Base-by-base conservation (phyloP, 1,284 basidiomycete species). In the Naganishia cerealis region DNA sequence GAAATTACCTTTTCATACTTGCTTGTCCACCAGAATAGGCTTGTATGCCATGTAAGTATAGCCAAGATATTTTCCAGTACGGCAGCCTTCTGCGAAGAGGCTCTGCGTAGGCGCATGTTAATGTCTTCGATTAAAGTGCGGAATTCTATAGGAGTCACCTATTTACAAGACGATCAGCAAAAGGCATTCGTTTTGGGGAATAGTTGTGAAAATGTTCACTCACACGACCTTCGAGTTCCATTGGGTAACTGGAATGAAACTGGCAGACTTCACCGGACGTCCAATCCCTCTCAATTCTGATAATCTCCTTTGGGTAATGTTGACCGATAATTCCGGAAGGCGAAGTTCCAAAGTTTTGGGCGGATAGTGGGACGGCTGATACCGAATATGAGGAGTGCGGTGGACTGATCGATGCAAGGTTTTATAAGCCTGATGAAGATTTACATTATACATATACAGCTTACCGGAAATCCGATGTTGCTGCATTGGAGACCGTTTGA, bases 221-320 rank as follows among this genome's bases (percentile, higher is more conserved):
- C 38, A 82, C 79, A 55, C 82, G 66, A 4, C 79, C 80, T 70
- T 82, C 82, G 13, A 83, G 76, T 72, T 83, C 82, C 70, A 80
- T 73, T 0, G 81, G 80, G 72, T 78, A 83, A 2, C 73, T 75
- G 1, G 77, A 74, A 65, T 81, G 80, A 70, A 83, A 81, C 75
- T 83, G 82, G 65, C 77, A 79, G 2, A 78, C 73, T 46, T 82
- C 79, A 10, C 82, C 82, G 15, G 73, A 77, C 10, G 70, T 71
- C 77, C 82, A 83, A 70, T 83, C 82, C 42, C 82, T 72, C 69
- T 83, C 82, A 4, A 83, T 72, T 56, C 82, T 70, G 4, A 83
- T 71, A 21, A 81, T 75, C 73, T 81, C 80, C 67, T 79, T 80
- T 0, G 80, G 80, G 36, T 78, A 72, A 67, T 81, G 76, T 38